Base-by-base conservation (phyloP, 106 monocot genomes). In the Allium cepa region DNA sequence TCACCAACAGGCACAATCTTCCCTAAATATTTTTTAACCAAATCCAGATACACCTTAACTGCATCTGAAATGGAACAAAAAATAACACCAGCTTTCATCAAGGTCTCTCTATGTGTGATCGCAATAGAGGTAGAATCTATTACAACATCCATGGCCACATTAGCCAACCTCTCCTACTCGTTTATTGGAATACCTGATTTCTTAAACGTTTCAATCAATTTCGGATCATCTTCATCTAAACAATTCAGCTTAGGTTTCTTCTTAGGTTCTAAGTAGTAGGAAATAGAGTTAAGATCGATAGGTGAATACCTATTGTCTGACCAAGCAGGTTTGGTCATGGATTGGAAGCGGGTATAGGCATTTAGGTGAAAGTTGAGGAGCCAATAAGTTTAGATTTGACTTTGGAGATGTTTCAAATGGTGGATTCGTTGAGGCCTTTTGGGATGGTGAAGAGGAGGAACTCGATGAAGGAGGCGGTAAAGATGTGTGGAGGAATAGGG, bases 21-120 rank as follows among this genome's bases (percentile, higher is more conserved):
- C n/a, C n/a, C n/a, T n/a, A 96, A 74, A 59, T 92, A 96, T 56
- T 63, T 70, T 64, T 74, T 69, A 22, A 96, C 91, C 10, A 92
- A 75, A 7, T 96, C 86, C 1, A 92, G 92, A 71, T 92, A 87
- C 63, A 91, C 92, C 46, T 70, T 77, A 47, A 96, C 70, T 8
- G 92, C 96, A 1, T 96, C 96, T 7, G 86, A 88, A 13, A 96
- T 92, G 26, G 96, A 96, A 69, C 96, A n/a, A n/a, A n/a, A n/a
- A n/a, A n/a, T n/a, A n/a, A n/a, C n/a, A n/a, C n/a, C n/a, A n/a
- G n/a, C n/a, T n/a, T n/a, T n/a, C n/a, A n/a, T n/a, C n/a, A n/a
- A n/a, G n/a, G n/a, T n/a, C n/a, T n/a, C n/a, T n/a, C n/a, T n/a
- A n/a, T n/a, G n/a, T n/a, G n/a, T n/a, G n/a, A n/a, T n/a, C n/a